Evolutionary conservation across 305 asterid genomes (phyloP).

Genomic region (Ajuga reptans): DNA sequence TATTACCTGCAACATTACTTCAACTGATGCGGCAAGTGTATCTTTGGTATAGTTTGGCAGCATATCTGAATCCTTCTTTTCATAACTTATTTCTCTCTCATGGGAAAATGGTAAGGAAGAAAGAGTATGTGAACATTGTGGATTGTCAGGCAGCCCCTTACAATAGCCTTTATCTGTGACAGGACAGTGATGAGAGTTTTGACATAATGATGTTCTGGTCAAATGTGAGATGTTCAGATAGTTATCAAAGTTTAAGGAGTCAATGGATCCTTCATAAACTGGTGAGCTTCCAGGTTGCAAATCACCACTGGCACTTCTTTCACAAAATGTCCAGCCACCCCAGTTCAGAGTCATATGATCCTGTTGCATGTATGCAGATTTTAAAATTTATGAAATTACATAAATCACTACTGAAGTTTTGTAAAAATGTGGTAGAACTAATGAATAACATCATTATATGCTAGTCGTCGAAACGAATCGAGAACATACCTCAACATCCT

Average conservation of each 20-base stretch:
- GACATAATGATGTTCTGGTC: conserved; percentile 28
- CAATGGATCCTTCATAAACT: conserved; percentile 45
- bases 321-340: conserved; percentile 69
- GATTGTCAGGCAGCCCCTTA: conserved; percentile 14
- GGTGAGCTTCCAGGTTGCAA: conserved; percentile 36
- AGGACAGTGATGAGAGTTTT: conserved; percentile 24
- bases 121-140: conserved; percentile 21
- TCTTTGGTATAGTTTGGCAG: conserved; percentile 28
- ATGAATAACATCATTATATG: conserved; percentile 6
- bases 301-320: conserved; percentile 30
- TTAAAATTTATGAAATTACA: conserved; percentile 1
- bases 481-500: conserved; percentile 51
- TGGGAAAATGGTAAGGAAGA: conserved; percentile 26
- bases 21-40: conserved; percentile 21
- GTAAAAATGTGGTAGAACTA: not conserved
- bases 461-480: conserved; percentile 20
- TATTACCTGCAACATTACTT: conserved; percentile 29
- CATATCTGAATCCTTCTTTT: conserved; percentile 24
- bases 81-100: conserved; percentile 20
- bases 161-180: conserved; percentile 28
- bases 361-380: conserved; percentile 44
- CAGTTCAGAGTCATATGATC: conserved; percentile 45
- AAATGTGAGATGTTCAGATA: conserved; percentile 27
- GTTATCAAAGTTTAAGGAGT: conserved; percentile 58
- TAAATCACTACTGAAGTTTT: not conserved